A percentile compares a stretch with the other conserved stretches of the same genome.
Evolutionary conservation across 768 basidiomycete species (phyloP).

Genomic region (Lactarius deliciosus): DNA sequence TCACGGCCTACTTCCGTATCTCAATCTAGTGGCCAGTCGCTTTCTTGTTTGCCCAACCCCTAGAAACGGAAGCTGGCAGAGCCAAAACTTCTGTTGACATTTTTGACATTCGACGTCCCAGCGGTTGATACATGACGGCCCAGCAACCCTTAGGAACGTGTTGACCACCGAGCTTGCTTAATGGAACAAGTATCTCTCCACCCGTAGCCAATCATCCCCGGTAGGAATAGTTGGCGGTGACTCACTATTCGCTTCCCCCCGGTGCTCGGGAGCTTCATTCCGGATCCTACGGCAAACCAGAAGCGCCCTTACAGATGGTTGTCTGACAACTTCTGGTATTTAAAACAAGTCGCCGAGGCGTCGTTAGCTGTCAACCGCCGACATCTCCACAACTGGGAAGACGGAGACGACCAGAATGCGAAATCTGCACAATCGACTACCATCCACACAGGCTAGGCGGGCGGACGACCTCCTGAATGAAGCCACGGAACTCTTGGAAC

Average conservation of each 20-base stretch:
- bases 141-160: background rate
- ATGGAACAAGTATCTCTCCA: background rate
- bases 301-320: background rate
- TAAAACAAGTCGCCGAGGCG: background rate
- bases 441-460: conserved; percentile 1
- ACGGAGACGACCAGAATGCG: background rate
- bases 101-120: background rate
- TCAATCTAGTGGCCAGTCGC: background rate
- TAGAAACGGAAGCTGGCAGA: background rate
- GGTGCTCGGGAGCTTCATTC: background rate
- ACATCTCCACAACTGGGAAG: background rate
- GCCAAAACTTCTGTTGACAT: background rate
- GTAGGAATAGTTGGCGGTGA: background rate
- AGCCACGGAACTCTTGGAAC: conserved; percentile 6
- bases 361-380: background rate
- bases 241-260: background rate
- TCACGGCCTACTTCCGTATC: background rate
- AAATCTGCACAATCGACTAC: conserved; percentile 1
- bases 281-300: background rate
- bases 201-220: background rate
- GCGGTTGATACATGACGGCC: background rate
- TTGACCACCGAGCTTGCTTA: background rate
- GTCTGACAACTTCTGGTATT: background rate
- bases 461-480: conserved; percentile 8
- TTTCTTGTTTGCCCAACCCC: background rate